Evolutionary conservation across 768 basidiomycete genomes (phyloP), one percentile per base, ranked within the genome.

Genomic region (Russula ochroleuca): DNA sequence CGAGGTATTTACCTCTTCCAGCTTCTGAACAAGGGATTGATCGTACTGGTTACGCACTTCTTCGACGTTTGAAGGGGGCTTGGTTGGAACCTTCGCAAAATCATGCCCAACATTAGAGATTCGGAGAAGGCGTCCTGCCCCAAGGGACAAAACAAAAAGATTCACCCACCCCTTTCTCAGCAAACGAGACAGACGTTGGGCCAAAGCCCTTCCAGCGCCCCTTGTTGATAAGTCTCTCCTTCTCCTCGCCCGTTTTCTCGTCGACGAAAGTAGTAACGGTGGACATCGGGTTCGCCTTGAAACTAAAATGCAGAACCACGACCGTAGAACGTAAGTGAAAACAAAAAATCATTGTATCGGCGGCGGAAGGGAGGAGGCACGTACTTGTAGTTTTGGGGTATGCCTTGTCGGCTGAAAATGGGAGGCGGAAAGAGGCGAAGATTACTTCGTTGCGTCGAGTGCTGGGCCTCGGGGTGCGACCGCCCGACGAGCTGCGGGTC

Each of bases 171-270:
- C 76, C 77, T 63, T 75, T 74, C 67, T 92, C 91, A 7, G 78
- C 70, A 67, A 88, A 91, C 67, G 84, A 78, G 59, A 92, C 83
- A 15, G 87, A 81, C 11, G 83, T 83, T 40, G 89, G 88, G 6
- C 88, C 90, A 69, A 83, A 87, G 17, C 89, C 88, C 71, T 88
- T 92, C 88, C 91, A 92, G n/a, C 91, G 82, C 78, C 86, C 85
- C 63, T 81, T 81, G 72, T 94, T 94, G 63, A 95, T 88, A n/a
- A 92, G 78, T 3, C 92, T 80, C 67, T 87, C 89, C 70, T 82
- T 85, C 73, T 92, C 91, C 69, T 88, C 85, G 28, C 92, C 91
- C 0, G 89, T 93, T 65, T 83, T 83, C 71, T 87, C 87, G 69
- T 89, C 85, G 13, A 87, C 74, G 17, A 81, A 75, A 6, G 84